Conservation (phyloP, 805 yeast genomes). For the Candida ficus region DNA sequence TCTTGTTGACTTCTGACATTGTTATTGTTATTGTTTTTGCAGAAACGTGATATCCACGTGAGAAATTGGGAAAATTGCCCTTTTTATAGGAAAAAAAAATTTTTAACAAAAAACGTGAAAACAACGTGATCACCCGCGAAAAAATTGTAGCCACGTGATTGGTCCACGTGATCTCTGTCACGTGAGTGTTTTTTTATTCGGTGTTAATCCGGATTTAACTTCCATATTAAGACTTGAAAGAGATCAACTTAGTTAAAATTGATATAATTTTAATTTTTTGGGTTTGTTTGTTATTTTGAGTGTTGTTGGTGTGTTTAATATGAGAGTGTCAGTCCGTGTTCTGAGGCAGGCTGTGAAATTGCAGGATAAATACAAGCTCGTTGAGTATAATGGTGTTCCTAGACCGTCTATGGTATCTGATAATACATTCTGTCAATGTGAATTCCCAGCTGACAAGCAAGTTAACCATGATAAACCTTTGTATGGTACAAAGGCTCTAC, state of each 20-base stretch:
- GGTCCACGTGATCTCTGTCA: not conserved
- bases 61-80: conserved; percentile 9
- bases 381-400: conserved; percentile 12
- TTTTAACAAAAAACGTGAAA: conserved; percentile 3
- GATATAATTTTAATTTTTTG: too few species aligned
- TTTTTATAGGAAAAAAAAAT: conserved; percentile 1
- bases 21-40: not conserved
- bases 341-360: conserved; percentile 5
- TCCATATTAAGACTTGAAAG: too few species aligned
- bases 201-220: too few species aligned
- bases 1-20: conserved; percentile 12
- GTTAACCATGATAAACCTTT: conserved; percentile 37
- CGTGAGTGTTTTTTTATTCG: not conserved
- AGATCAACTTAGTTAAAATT: too few species aligned
- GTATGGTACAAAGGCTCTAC: conserved; percentile 42
- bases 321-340: too few species aligned
- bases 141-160: conserved; percentile 4
- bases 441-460: conserved; percentile 38
- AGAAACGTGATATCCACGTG: conserved; percentile 25
- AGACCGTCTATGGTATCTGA: conserved; percentile 12
- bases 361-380: conserved; percentile 15
- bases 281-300: too few species aligned
- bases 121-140: too few species aligned
- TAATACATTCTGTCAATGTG: conserved; percentile 43
- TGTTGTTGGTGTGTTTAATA: too few species aligned